phyloP scores from a whole-genome alignment of 495 filamentous ascomycete species.

The Choiromyces venosus region DNA sequence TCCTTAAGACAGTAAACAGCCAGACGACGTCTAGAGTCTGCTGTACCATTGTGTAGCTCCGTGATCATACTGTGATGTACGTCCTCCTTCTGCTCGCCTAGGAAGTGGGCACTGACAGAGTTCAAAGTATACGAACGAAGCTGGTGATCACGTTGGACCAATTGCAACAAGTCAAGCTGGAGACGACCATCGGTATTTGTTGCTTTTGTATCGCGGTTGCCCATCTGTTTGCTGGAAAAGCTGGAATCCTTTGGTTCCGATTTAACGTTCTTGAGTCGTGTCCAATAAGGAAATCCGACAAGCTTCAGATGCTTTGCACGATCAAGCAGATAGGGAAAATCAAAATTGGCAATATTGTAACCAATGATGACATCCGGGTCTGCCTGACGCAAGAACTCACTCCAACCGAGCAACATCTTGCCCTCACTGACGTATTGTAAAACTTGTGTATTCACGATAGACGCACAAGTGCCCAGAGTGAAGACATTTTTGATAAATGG shows the following conservation, averaged over 20 bases:
- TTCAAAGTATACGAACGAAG: conserved; percentile 96
- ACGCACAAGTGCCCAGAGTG: conserved; percentile 78
- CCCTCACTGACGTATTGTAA: conserved; percentile 73
- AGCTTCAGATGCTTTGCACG: conserved; percentile 79
- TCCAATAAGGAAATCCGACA: conserved; percentile 72
- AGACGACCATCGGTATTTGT: conserved; percentile 93
- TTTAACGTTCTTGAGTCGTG: conserved; percentile 59
- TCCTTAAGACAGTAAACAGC: conserved; percentile 98
- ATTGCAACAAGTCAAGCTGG: conserved; percentile 86
- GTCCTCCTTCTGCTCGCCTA: conserved; percentile 97
- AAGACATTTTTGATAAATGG: conserved; percentile 97
- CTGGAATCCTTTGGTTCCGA: conserved; percentile 70
- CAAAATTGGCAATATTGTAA: conserved; percentile 98
- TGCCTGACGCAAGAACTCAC: conserved; percentile 79
- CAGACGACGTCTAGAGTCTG: conserved; percentile 80
- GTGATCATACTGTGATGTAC: conserved; percentile 99
- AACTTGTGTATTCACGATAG: conserved; percentile 92
- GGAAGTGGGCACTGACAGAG: conserved; percentile 91
- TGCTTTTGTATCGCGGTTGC: conserved; percentile 84
- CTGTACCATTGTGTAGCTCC: conserved; percentile 89
- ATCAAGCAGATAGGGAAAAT: conserved; percentile 93
- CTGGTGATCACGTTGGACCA: conserved; percentile 91
- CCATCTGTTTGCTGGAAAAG: conserved; percentile 98
- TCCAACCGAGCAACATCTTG: conserved; percentile 83
- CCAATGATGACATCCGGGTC: conserved; percentile 98